Percentiles rank a stretch among this genome's conserved stretches.
Conservation (phyloP, 306 rosid genomes). For the Erythrophleum fordii region DNA sequence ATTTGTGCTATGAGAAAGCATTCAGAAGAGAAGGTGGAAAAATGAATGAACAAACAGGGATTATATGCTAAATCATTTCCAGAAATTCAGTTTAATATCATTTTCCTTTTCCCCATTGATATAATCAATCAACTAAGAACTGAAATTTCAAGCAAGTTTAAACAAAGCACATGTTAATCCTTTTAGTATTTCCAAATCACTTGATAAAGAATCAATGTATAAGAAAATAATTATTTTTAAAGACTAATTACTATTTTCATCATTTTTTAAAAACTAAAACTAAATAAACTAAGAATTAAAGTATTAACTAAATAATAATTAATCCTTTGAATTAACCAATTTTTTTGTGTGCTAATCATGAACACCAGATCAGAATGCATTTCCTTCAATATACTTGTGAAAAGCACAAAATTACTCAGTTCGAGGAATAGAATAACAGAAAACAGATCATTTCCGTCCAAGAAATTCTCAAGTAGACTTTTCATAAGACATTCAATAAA, state of each 20-base stretch:
- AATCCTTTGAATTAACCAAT: too few relatives aligned
- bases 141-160: too few relatives aligned
- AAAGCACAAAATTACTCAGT: constrained; percentile 21
- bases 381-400: constrained; percentile 84
- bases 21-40: constrained; percentile 24
- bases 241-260: too few relatives aligned
- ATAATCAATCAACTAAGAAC: constrained; percentile 10
- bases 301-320: too few relatives aligned
- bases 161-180: too few relatives aligned
- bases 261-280: too few relatives aligned
- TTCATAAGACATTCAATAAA: too few relatives aligned
- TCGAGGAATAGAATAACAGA: constrained; percentile 14
- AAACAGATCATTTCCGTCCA: neutral
- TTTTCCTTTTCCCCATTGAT: neutral
- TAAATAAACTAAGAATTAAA: too few relatives aligned
- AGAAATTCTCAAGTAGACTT: neutral
- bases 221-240: too few relatives aligned
- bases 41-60: constrained; percentile 5
- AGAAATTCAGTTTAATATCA: neutral
- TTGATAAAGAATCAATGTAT: too few relatives aligned
- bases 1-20: constrained; percentile 42
- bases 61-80: neutral
- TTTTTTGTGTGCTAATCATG: too few relatives aligned
- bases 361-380: constrained; percentile 89
- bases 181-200: too few relatives aligned